Evolutionary conservation across 257 asterid genomes (phyloP).

Genomic region (Nyctanthes arbortristis): DNA sequence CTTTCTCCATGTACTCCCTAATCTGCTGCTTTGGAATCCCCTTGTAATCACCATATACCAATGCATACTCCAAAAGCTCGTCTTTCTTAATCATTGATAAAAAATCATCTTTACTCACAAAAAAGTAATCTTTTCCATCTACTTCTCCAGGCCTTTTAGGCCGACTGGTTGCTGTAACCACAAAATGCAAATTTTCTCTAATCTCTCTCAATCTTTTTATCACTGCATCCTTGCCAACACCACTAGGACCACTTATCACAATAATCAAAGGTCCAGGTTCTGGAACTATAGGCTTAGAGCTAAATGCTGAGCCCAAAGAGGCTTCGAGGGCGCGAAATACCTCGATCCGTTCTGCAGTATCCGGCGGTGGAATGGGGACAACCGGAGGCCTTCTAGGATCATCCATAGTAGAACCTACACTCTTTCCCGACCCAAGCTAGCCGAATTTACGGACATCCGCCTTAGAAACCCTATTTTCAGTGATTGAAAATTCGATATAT

Average conservation of each 20-base stretch:
- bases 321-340: slow-evolving; percentile 79
- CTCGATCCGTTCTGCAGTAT: slow-evolving; percentile 51
- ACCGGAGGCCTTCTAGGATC: slow-evolving; percentile 47
- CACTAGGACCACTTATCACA: slow-evolving; percentile 94
- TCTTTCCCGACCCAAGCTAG: slow-evolving; percentile 29
- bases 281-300: slow-evolving; percentile 69
- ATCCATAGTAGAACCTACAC: slow-evolving; percentile 48
- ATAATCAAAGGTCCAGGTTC: slow-evolving; percentile 70
- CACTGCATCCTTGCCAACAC: slow-evolving; percentile 93
- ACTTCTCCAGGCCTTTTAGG: slow-evolving; percentile 64
- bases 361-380: slow-evolving; percentile 62
- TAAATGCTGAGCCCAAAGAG: slow-evolving; percentile 67
- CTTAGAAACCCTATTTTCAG: slow-evolving; percentile 34
- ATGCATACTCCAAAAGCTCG: slow-evolving; percentile 87
- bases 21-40: slow-evolving; percentile 88
- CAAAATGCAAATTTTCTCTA: slow-evolving; percentile 77
- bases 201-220: slow-evolving; percentile 73
- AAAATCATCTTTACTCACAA: slow-evolving; percentile 73
- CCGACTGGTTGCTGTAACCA: slow-evolving; percentile 86
- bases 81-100: slow-evolving; percentile 64
- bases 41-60: slow-evolving; percentile 91
- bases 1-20: slow-evolving; percentile 75
- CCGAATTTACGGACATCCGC: slow-evolving; percentile 30
- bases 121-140: slow-evolving; percentile 82
- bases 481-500: slow-evolving; percentile 28